Base-by-base conservation (phyloP, 345 rosid species). In the Moricandia moricandioides region DNA sequence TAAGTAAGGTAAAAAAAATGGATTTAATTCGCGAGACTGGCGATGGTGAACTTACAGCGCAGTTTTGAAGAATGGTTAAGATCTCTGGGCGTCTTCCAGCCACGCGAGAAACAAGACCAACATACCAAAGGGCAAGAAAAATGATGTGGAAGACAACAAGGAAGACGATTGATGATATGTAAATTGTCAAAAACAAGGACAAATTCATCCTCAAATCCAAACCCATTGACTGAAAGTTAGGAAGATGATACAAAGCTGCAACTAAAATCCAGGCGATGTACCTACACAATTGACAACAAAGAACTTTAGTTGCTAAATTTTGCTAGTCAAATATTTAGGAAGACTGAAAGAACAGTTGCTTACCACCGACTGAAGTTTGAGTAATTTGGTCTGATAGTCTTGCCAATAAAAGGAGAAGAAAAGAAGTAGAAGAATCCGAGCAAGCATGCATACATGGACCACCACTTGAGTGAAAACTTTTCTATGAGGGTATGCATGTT, bases 181-280 rank as follows among this genome's bases (percentile, higher is more conserved):
- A 90, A 37, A 95, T 92, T 13, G 97, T 89, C 84, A 95, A 77
- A 82, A 92, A 95, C 83, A 95, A 79, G 55, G 99, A 95, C 82
- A 95, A 84, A 85, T 95, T 95, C 99, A 95, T 95, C 89, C 99
- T 92, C 91, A 95, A 64, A 83, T 95, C 99, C 75, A 95, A 84
- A 80, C 99, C 99, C 99, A 95, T 95, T 62, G 98, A 92, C 85
- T 87, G 99, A 83, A 95, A 92, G 85, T 97, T 95, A 62, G 99
- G 99, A 77, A 95, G 97, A 82, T 95, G 99, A 80, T 95, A 95
- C 83, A 95, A 45, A 82, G 99, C 96, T 35, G 99, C 99, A 79
- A 92, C 87, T 82, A 90, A 89, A 87, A 95, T 92, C 99, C 99
- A 95, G 57, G 90, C 96, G 60, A 92, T 88, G 80, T 95, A 95